phyloP scores from a whole-genome alignment of 2,329 filamentous ascomycete species.

The Rutstroemia sp. region DNA sequence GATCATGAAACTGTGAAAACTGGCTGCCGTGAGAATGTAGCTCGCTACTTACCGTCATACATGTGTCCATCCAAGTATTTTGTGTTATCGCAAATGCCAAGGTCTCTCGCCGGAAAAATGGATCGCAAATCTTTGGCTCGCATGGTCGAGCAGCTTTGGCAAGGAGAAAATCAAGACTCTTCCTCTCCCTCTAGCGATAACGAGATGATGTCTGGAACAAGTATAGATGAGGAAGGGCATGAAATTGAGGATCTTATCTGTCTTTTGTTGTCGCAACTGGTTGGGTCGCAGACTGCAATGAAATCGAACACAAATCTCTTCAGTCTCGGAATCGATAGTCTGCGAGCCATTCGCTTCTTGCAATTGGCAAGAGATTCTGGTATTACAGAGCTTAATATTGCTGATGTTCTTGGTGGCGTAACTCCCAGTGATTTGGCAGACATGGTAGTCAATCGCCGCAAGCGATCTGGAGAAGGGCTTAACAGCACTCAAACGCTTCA shows the following conservation, averaged over 20 bases:
- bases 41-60: neutral
- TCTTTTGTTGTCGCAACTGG: neutral
- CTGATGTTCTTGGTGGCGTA: neutral
- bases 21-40: neutral
- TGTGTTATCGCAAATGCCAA: neutral
- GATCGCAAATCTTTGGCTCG: neutral
- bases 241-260: neutral
- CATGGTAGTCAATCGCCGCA: neutral
- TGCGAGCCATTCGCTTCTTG: neutral
- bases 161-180: neutral
- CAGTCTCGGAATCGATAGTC: neutral
- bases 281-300: neutral
- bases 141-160: neutral
- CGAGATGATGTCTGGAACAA: neutral
- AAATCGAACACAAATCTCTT: neutral
- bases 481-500: neutral
- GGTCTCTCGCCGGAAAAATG: slow-evolving; percentile 2
- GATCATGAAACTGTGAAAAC: neutral
- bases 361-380: neutral
- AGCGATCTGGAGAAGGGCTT: neutral
- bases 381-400: neutral
- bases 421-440: neutral
- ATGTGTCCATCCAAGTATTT: slow-evolving; percentile 2
- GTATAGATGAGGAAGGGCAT: neutral
- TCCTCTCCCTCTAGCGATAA: neutral